Evolutionary conservation across 2,329 filamentous ascomycete genomes (phyloP).

Genomic region (Sclerotinia glacialis): DNA sequence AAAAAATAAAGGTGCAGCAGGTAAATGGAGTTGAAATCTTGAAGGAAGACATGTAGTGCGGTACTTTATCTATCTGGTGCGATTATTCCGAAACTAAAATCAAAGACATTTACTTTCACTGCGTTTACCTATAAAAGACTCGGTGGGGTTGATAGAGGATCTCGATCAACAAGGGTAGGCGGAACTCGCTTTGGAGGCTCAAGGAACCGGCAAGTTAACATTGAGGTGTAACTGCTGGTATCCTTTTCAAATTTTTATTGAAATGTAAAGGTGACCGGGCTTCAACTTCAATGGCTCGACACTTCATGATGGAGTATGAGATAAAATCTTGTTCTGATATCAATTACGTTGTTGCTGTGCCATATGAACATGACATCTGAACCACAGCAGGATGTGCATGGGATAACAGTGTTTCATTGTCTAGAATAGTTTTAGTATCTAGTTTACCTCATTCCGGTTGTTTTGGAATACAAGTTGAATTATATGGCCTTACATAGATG

Average conservation of each 20-base stretch:
- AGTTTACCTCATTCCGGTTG: background rate
- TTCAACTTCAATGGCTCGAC: background rate
- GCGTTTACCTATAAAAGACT: background rate
- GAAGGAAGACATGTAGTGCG: conserved; percentile 7
- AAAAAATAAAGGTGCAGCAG: conserved; percentile 8
- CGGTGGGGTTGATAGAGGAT: background rate
- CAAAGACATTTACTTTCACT: background rate
- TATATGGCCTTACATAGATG: background rate
- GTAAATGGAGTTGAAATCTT: conserved; percentile 5
- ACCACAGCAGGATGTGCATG: background rate
- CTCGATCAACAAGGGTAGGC: background rate
- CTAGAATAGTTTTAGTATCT: background rate
- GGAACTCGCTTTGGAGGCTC: background rate
- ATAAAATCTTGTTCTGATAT: background rate
- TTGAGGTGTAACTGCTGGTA: background rate
- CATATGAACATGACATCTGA: background rate
- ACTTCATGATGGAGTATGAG: background rate
- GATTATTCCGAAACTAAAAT: conserved; percentile 15
- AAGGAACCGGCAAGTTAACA: background rate
- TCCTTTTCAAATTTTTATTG: background rate
- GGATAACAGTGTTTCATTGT: background rate
- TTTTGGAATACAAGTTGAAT: background rate
- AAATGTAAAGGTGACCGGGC: background rate
- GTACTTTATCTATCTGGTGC: conserved; percentile 12
- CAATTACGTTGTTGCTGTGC: background rate